Percentiles rank a stretch among this genome's conserved stretches.
These are phyloP conservation scores for Imleria badia DNA, from an alignment of 768 basidiomycete genomes.

Conservation along the genomic window DNA sequence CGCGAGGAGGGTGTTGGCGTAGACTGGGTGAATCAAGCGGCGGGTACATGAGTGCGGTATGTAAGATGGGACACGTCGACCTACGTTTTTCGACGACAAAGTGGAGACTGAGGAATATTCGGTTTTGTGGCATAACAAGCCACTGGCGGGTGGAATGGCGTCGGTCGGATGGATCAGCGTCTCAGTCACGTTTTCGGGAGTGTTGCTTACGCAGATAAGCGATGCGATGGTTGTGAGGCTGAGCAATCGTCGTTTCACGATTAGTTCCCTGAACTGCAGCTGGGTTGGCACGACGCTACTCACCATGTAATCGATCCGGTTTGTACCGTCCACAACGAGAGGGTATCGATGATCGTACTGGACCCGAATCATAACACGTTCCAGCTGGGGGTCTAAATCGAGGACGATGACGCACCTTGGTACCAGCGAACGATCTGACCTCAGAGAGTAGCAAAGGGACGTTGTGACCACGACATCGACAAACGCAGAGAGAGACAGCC, in stretches of 20 bases:
- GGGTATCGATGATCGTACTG: constrained; percentile 23
- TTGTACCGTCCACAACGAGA: constrained; percentile 23
- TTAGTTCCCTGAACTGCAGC: background rate
- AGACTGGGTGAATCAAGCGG: constrained; percentile 4
- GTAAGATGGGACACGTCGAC: background rate
- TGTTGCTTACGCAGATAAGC: constrained; percentile 18
- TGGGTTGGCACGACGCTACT: background rate
- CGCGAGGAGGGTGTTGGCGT: constrained; percentile 28
- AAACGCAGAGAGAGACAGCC: constrained; percentile 43
- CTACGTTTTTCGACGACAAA: constrained; percentile 25
- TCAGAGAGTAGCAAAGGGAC: constrained; percentile 43
- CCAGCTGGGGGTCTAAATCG: too few relatives aligned
- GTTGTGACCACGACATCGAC: constrained; percentile 48
- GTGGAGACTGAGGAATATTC: constrained; percentile 25
- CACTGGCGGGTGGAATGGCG: constrained; percentile 8
- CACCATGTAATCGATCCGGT: constrained; percentile 26
- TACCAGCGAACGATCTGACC: constrained; percentile 36
- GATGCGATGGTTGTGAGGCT: constrained; percentile 17
- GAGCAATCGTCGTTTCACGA: background rate
- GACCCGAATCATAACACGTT: background rate
- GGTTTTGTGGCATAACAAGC: constrained; percentile 21
- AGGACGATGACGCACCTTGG: constrained; percentile 30
- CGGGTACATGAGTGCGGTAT: background rate
- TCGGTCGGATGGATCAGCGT: background rate
- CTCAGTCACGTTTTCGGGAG: background rate